Percentiles rank a stretch among this genome's conserved stretches.
These are phyloP conservation scores for Camelina sativa DNA, from an alignment of 345 rosid species.

Conservation along the genomic window DNA sequence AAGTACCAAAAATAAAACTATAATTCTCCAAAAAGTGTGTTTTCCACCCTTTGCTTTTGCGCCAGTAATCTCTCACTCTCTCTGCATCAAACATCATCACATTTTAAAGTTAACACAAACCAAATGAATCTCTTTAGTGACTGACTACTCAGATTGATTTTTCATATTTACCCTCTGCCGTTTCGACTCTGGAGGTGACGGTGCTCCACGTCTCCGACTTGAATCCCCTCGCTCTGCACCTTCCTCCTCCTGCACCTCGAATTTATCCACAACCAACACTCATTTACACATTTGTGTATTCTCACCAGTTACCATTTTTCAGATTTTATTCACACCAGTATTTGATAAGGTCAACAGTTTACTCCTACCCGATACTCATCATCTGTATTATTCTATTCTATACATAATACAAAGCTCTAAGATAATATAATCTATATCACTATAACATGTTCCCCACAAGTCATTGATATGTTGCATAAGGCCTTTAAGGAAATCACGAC, in stretches of 20 bases:
- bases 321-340: neutral
- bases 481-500: constrained; percentile 8
- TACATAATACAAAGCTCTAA: neutral
- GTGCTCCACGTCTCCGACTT: constrained; percentile 31
- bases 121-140: neutral
- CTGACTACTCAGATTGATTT: neutral
- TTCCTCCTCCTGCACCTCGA: constrained; percentile 35
- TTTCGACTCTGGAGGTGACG: constrained; percentile 42
- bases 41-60: constrained; percentile 25
- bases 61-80: constrained; percentile 37
- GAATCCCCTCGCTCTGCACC: constrained; percentile 33
- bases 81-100: constrained; percentile 34
- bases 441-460: neutral
- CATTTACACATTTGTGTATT: constrained; percentile 1
- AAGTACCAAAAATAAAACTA: neutral
- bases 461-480: neutral
- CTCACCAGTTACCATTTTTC: neutral
- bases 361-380: neutral
- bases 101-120: constrained; percentile 7
- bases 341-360: neutral
- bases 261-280: constrained; percentile 13
- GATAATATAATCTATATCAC: neutral
- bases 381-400: neutral
- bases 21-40: constrained; percentile 33
- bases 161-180: constrained; percentile 46